phyloP scores from a whole-genome alignment of 495 filamentous ascomycete genomes.

The Pyronema omphalodes region DNA sequence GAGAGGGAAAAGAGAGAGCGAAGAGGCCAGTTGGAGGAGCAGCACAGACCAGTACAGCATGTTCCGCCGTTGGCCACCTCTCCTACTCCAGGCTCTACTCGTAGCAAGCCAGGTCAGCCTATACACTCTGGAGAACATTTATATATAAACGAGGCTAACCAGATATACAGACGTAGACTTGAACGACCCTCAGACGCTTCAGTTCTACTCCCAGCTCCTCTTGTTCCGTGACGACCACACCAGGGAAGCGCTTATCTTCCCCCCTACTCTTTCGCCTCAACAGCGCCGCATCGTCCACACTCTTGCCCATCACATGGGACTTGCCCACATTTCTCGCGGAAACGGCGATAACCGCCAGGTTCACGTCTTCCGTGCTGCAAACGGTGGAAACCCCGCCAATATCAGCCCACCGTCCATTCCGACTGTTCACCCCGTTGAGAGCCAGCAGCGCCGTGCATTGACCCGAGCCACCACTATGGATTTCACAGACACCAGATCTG shows the following conservation, averaged over 20 bases:
- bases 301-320: conserved; percentile 82
- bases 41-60: conserved; percentile 56
- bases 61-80: conserved; percentile 43
- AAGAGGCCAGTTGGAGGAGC: conserved; percentile 88
- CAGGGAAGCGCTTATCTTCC: conserved; percentile 70
- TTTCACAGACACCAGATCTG: conserved; percentile 73
- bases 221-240: conserved; percentile 64
- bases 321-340: conserved; percentile 77
- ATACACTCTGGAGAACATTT: conserved; percentile 6
- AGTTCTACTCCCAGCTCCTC: conserved; percentile 73
- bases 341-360: conserved; percentile 71
- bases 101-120: conserved; percentile 44
- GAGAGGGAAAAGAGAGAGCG: conserved; percentile 95
- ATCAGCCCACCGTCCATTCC: conserved; percentile 48
- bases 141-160: conserved; percentile 1
- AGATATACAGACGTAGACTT: conserved; percentile 43
- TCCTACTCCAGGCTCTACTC: conserved; percentile 45
- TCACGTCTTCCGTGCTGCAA: conserved; percentile 54
- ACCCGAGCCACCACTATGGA: conserved; percentile 96
- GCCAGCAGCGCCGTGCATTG: conserved; percentile 51
- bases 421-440: conserved; percentile 47
- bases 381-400: conserved; percentile 26
- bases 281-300: conserved; percentile 84
- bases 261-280: conserved; percentile 54
- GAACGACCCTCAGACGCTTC: conserved; percentile 74